phyloP scores from a whole-genome alignment of 2,329 filamentous ascomycete species.

The Neospermospora avenae region DNA sequence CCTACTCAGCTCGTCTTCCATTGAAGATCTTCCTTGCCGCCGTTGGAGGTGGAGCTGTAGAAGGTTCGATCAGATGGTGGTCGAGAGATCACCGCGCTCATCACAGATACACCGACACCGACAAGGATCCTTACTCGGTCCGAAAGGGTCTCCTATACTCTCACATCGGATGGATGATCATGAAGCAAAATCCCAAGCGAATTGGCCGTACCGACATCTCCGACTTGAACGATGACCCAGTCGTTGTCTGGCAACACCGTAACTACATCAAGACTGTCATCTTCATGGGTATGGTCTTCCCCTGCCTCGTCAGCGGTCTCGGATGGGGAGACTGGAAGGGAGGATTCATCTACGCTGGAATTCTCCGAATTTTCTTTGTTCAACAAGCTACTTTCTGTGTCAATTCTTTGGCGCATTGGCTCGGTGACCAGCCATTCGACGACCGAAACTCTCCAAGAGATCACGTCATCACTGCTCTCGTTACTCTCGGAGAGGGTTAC shows the following conservation, averaged over 20 bases:
- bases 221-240: conserved; percentile 80
- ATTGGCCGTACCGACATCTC: conserved; percentile 86
- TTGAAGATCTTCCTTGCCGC: conserved; percentile 80
- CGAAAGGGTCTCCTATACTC: conserved; percentile 84
- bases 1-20: conserved; percentile 73
- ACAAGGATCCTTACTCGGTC: conserved; percentile 88
- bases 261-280: conserved; percentile 80
- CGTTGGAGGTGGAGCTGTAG: conserved; percentile 76
- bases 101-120: conserved; percentile 88
- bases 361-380: conserved; percentile 84
- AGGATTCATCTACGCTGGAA: conserved; percentile 80
- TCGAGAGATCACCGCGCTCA: conserved; percentile 81
- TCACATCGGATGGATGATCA: conserved; percentile 86
- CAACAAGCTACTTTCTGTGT: conserved; percentile 93
- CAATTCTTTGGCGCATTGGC: conserved; percentile 87
- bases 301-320: conserved; percentile 71
- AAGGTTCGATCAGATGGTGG: conserved; percentile 89
- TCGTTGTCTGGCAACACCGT: conserved; percentile 85
- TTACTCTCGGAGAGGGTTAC: conserved; percentile 85
- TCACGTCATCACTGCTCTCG: conserved; percentile 79
- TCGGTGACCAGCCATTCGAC: conserved; percentile 88
- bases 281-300: conserved; percentile 73
- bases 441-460: conserved; percentile 90
- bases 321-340: conserved; percentile 79
- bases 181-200: conserved; percentile 90